phyloP scores from a whole-genome alignment of 306 rosid genomes.

The Sindora glabra region DNA sequence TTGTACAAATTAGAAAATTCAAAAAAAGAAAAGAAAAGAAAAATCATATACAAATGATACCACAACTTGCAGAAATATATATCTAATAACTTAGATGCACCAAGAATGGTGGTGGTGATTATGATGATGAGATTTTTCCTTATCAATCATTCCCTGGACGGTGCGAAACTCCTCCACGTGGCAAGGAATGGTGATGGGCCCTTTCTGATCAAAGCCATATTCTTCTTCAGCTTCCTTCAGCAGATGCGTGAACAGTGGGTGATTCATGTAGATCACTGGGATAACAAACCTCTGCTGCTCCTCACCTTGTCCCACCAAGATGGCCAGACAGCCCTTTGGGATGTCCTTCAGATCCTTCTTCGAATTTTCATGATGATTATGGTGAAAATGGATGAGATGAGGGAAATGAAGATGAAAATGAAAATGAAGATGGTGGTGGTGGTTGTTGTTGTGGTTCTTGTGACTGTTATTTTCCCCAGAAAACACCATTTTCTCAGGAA shows the following conservation, averaged over 20 bases:
- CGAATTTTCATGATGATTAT: constrained; percentile 17
- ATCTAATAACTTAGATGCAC: constrained; percentile 82
- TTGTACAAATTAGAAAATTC: too few species aligned
- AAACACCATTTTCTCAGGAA: constrained; percentile 29
- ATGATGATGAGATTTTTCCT: constrained; percentile 38
- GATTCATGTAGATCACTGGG: constrained; percentile 81
- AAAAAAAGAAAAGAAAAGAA: not conserved
- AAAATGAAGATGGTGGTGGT: too few species aligned
- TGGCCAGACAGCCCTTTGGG: constrained; percentile 76
- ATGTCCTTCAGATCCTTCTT: constrained; percentile 41
- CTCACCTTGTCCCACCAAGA: constrained; percentile 70
- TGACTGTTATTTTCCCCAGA: constrained; percentile 8
- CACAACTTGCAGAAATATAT: too few species aligned
- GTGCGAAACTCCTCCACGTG: constrained; percentile 66
- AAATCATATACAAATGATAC: constrained; percentile 5
- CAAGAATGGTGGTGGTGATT: too few species aligned
- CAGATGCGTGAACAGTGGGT: constrained; percentile 66
- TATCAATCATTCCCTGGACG: constrained; percentile 57
- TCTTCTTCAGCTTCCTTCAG: constrained; percentile 83
- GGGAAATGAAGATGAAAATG: constrained; percentile 58
- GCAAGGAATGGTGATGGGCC: constrained; percentile 88
- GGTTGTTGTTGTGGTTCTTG: too few species aligned
- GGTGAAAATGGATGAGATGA: constrained; percentile 35
- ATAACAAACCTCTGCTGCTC: constrained; percentile 71
- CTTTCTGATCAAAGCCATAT: constrained; percentile 74